Percentiles rank a stretch among this genome's conserved stretches.
These are phyloP conservation scores for Coemansia sp. DNA, from an alignment of 192 early-diverging fungal genomes.

Conservation along the genomic window DNA sequence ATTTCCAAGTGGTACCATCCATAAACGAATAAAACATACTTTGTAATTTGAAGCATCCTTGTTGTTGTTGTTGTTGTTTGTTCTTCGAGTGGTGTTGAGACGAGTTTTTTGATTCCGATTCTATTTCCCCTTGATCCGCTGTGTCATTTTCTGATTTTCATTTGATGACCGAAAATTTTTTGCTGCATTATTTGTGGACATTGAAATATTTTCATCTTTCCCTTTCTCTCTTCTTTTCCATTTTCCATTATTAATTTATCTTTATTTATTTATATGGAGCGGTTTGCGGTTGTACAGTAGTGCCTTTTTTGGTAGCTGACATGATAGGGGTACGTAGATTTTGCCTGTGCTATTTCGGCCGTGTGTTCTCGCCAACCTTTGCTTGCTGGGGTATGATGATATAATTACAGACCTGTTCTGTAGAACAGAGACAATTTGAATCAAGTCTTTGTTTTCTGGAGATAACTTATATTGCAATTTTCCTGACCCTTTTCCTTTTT, in stretches of 20 bases:
- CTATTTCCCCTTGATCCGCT: too few species aligned
- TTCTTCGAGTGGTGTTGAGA: neutral
- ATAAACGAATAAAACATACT: neutral
- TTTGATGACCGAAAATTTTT: too few species aligned
- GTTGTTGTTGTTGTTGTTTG: too few species aligned
- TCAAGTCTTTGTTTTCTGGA: slow-evolving; percentile 40
- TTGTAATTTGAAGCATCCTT: slow-evolving; percentile 6
- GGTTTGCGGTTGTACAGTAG: neutral
- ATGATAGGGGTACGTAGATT: neutral
- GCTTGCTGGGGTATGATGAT: slow-evolving; percentile 28
- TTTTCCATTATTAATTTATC: neutral
- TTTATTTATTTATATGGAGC: neutral
- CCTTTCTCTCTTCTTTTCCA: neutral
- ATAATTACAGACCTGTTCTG: slow-evolving; percentile 56
- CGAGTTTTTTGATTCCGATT: too few species aligned
- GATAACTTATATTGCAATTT: slow-evolving; percentile 23
- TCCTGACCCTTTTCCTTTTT: slow-evolving; percentile 24
- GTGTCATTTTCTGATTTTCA: too few species aligned
- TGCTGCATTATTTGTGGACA: too few species aligned
- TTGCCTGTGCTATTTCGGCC: neutral
- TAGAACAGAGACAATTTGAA: slow-evolving; percentile 38
- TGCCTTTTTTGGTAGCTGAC: neutral
- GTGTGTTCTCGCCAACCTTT: neutral
- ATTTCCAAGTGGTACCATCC: neutral
- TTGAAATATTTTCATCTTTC: neutral